Percentiles rank a stretch among this genome's conserved stretches.
Conservation (phyloP, 106 monocot genomes). For the Hemerocallis citrina region DNA sequence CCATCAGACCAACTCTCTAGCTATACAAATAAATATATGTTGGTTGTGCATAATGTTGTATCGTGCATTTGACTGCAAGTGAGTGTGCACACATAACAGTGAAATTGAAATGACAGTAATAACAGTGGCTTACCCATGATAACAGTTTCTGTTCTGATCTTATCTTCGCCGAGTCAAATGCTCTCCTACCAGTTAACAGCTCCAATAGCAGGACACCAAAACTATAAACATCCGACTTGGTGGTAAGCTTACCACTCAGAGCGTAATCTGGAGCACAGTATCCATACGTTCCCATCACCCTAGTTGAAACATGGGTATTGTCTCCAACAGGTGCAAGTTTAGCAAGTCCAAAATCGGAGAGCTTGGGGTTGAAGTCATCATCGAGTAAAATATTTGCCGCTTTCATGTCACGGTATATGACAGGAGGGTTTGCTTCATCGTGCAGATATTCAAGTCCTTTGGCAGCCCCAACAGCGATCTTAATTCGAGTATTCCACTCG, state of each 20-base stretch:
- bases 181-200: slow-evolving; percentile 52
- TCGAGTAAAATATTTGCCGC: slow-evolving; percentile 57
- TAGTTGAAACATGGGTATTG: slow-evolving; percentile 67
- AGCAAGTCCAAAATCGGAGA: slow-evolving; percentile 78
- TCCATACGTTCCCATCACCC: slow-evolving; percentile 81
- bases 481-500: slow-evolving; percentile 62
- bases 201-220: slow-evolving; percentile 65
- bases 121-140: slow-evolving; percentile 40
- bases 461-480: slow-evolving; percentile 62
- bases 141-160: slow-evolving; percentile 41
- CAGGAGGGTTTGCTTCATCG: slow-evolving; percentile 56
- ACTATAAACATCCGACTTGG: slow-evolving; percentile 67
- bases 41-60: too few relatives aligned
- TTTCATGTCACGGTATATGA: slow-evolving; percentile 72
- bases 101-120: background rate
- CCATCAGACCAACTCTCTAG: too few relatives aligned
- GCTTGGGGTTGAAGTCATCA: slow-evolving; percentile 53
- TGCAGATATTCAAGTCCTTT: slow-evolving; percentile 59
- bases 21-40: too few relatives aligned
- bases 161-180: slow-evolving; percentile 31
- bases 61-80: too few relatives aligned
- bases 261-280: slow-evolving; percentile 80
- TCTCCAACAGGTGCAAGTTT: slow-evolving; percentile 73
- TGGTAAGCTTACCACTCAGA: slow-evolving; percentile 55
- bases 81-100: background rate